Evolutionary conservation across 176 grass and related monocot genomes (phyloP), one percentile per base, ranked within the genome.

Genomic region (Lolium perenne): DNA sequence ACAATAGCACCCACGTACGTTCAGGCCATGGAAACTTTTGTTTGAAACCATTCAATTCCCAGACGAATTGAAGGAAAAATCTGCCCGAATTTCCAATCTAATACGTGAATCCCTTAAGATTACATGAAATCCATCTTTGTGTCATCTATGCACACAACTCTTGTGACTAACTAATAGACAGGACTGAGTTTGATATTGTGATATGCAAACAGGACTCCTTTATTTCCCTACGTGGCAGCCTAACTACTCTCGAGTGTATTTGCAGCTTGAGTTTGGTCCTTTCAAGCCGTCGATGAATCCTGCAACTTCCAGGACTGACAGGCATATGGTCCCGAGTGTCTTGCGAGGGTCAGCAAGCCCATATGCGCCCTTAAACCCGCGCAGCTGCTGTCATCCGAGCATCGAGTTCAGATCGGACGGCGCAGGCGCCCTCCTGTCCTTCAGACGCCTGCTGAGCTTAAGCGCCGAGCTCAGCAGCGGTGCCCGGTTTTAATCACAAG

Each of bases 321-420:
- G 50, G 1, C 16, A 5, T 74, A 5, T 74, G 32, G 49, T 49
- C 1, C 38, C 12, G 29, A 64, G 10, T 16, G n/a, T 8, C 40
- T 10, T 10, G 56, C 56, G 10, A 25, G 12, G 56, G 25, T 16
- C 12, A 1, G 10, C 54, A 35, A 15, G 22, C 3, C 15, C 0
- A 5, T 1, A 8, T 15, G 21, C 59, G 59, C 22, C 59, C 10
- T 25, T 26, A 23, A 64, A 64, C 32, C 20, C 13, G n/a, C 61
- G 61, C 14, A 10, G 1, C 5, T 15, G 26, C 32, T 3, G 7
- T 70, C 80, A 40, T 82, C 47, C 1, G 4, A 55, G 6, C 26
- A 65, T 70, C 12, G 20, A 41, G 38, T 17, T 40, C 47, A 16
- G 51, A 88, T 77, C 50, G 61, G 5, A 77, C 72, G 80, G 70